Evolutionary conservation across 352 stramenopile species (phyloP).

Genomic region (Globisporangium sylvaticum): DNA sequence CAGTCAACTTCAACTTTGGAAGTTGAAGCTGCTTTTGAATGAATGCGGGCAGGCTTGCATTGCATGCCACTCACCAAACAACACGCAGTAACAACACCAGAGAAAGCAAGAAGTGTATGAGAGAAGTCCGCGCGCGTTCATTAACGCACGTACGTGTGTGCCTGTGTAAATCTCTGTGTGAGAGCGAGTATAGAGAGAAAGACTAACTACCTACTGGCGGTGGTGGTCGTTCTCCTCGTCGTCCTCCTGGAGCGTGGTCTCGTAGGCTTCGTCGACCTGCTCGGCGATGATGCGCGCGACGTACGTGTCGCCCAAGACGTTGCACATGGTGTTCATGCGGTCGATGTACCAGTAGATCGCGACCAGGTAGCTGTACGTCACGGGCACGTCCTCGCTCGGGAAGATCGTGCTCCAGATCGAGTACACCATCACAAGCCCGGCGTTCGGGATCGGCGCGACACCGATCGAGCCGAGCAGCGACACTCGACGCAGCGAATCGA

Average conservation of each 20-base stretch:
- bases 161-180: too few species aligned
- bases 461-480: slow-evolving; percentile 60
- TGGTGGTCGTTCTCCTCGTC: neutral
- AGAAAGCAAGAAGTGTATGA: too few species aligned
- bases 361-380: slow-evolving; percentile 69
- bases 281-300: slow-evolving; percentile 76
- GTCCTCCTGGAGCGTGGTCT: slow-evolving; percentile 16
- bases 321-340: slow-evolving; percentile 67
- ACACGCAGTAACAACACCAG: too few species aligned
- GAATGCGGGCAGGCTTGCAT: too few species aligned
- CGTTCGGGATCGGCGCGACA: slow-evolving; percentile 63
- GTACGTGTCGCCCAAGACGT: slow-evolving; percentile 64
- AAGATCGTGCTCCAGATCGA: slow-evolving; percentile 76
- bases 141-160: too few species aligned
- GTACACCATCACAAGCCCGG: slow-evolving; percentile 68
- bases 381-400: slow-evolving; percentile 39
- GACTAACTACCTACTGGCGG: neutral
- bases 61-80: too few species aligned
- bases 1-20: too few species aligned
- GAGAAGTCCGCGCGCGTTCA: too few species aligned
- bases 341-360: slow-evolving; percentile 73
- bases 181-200: too few species aligned
- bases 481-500: slow-evolving; percentile 62
- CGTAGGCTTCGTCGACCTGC: slow-evolving; percentile 61
- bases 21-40: too few species aligned